Base-by-base conservation (phyloP, 2,329 filamentous ascomycete species). In the Bisporella sp. region DNA sequence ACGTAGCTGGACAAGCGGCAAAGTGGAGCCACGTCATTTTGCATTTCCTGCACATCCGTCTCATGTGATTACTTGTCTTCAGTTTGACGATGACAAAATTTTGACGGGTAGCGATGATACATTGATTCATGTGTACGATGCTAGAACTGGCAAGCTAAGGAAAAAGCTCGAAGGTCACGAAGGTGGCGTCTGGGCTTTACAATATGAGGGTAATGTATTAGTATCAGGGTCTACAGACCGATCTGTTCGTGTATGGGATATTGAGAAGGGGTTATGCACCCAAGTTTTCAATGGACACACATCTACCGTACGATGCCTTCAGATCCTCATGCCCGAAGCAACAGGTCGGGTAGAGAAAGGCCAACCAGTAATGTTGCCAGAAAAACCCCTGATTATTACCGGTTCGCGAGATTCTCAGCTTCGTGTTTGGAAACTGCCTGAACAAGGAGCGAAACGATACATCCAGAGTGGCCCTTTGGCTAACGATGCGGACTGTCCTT, bases 221-320 rank as follows among this genome's bases (percentile, higher is more conserved):
- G 93, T 99, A 2, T 99, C 93, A 12, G 93, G 93, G 2, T 96
- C 91, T 5, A 99, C 93, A 0, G 93, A 99, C 69, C 79, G 93
- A 44, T 95, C 93, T 8, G 93, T 99, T n/a, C 84, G 93, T n/a
- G 92, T 99, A 0, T 99, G 93, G 93, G 92, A 99, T 65, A 96
- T 99, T 56, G 89, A 95, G 64, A 86, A 86, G 61, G 93, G 91
- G 1, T 80, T 87, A 43, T 96, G 92, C 68, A 92, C 91, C 8
- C 93, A 99, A 65, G 85, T 96, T 1, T 99, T 99, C 66, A 91
- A 96, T 64, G 95, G 93, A 1, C 93, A 99, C 65, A 99, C 93
- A 7, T 97, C 92, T 41, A 99, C 93, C 11, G 93, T 99, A 4
- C 85, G 93, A 56, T 99, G 93, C 64, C 73, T 99, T 54, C 91